Base-by-base conservation (phyloP, 768 basidiomycete species). In the Russula emetica region DNA sequence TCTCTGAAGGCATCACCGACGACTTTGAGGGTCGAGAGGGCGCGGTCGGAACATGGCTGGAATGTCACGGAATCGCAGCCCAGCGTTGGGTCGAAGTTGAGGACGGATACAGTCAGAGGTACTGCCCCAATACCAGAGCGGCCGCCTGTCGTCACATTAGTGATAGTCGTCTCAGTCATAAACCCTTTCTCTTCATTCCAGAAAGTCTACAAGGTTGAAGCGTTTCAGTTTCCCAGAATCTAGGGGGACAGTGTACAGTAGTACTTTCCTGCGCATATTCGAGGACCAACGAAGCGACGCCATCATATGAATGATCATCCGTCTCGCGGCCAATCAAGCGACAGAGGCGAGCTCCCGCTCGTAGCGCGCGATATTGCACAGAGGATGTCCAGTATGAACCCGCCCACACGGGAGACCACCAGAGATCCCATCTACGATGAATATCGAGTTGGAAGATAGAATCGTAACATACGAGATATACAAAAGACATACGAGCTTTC, bases 31-130 rank as follows among this genome's bases (percentile, higher is more conserved):
- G 62, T 70, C 2, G 72, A 68, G 32, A 75, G 69, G 10, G 72
- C 72, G 40, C 66, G 66, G 54, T 75, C 74, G 1, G 72, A 74
- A 64, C 75, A 74, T 14, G 74, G 74, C 50, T 74, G 72, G 52
- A 60, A 55, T 16, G 65, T 66, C 16, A 14, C 28, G 16, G 58
- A 13, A 45, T 64, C 66, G 47, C 66, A 60, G 9, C 66, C 66
- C 13, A 66, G 68, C 72, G 73, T 22, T n/a, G 70, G 66, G 58
- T 73, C 70, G 52, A 67, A 72, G n/a, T 69, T 73, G 62, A 74
- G 72, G 61, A 71, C 70, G 14, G 68, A 70, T 22, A 73, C 69
- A n/a, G 74, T 70, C 61, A 75, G 49, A 40, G 71, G 70, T 62
- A 71, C 75, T 7, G 69, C 65, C 47, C 74, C 75, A 1, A 70